These are phyloP conservation scores for Oenanthe sinensis DNA, from an alignment of 129 eudicot species.

Conservation along the genomic window DNA sequence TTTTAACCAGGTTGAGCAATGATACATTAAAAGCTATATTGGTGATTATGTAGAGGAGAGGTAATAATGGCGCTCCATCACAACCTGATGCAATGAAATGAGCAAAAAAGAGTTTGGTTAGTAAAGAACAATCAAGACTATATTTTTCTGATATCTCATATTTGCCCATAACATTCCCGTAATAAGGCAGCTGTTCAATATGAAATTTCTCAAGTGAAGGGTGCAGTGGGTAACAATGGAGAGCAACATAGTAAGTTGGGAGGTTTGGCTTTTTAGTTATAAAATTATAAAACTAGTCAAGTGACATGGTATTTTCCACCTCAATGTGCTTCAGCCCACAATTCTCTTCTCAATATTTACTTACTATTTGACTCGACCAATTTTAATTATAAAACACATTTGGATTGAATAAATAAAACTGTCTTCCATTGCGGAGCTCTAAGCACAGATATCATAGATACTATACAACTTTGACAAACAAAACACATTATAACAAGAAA, in stretches of 20 bases:
- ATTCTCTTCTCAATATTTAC: not conserved
- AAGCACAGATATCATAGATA: not conserved
- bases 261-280: not conserved
- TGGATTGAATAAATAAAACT: not conserved
- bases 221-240: not conserved
- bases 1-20: constrained; percentile 57
- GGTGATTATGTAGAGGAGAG: constrained; percentile 59
- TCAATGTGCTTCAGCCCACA: not conserved
- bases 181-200: no score
- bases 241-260: not conserved
- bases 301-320: no score
- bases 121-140: not conserved
- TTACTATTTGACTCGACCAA: not conserved
- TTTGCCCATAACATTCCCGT: not conserved
- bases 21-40: constrained; percentile 86
- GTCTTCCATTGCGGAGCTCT: not conserved
- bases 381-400: not conserved
- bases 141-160: not conserved
- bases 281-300: no score
- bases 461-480: not conserved
- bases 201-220: not conserved
- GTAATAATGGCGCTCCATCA: constrained; percentile 79
- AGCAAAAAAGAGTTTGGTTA: not conserved
- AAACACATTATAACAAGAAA: not conserved
- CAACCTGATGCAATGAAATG: constrained; percentile 46